phyloP scores from a whole-genome alignment of 495 filamentous ascomycete species.

The Glonium stellatum region DNA sequence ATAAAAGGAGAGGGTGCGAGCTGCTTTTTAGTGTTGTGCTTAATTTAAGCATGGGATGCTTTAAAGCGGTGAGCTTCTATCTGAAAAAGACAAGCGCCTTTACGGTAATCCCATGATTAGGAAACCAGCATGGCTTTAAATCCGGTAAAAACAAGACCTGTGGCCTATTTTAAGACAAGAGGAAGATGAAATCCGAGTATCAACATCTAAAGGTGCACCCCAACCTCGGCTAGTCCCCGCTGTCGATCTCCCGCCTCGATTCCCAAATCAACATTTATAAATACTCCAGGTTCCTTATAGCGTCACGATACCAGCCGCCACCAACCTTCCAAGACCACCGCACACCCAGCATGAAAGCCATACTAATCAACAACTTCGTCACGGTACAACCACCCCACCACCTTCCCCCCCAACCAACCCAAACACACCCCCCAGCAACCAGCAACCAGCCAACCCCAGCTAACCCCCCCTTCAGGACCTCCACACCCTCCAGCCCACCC shows the following conservation, averaged over 20 bases:
- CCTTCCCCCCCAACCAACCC: not conserved
- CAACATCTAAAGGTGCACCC: not conserved
- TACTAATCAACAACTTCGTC: slow-evolving; percentile 27
- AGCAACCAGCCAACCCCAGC: not conserved
- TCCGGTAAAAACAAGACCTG: not conserved
- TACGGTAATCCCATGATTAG: not conserved
- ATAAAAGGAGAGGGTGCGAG: too few relatives aligned
- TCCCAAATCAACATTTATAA: not conserved
- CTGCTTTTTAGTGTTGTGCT: too few relatives aligned
- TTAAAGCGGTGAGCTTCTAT: too few relatives aligned
- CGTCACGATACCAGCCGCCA: not conserved
- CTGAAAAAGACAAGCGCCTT: not conserved
- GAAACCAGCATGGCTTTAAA: not conserved
- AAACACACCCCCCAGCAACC: not conserved
- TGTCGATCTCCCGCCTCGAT: slow-evolving; percentile 6
- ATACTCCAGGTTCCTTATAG: not conserved
- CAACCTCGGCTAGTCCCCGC: slow-evolving; percentile 8
- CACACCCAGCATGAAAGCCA: slow-evolving; percentile 27
- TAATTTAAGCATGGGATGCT: too few relatives aligned
- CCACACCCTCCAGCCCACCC: too few relatives aligned
- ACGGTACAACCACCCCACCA: slow-evolving; percentile 2
- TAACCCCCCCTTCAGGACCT: slow-evolving; percentile 18
- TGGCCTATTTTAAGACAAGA: not conserved
- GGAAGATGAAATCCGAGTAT: not conserved
- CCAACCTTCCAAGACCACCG: not conserved